Base-by-base conservation (phyloP, 148 eudicot genomes). In the Spergularia marina region DNA sequence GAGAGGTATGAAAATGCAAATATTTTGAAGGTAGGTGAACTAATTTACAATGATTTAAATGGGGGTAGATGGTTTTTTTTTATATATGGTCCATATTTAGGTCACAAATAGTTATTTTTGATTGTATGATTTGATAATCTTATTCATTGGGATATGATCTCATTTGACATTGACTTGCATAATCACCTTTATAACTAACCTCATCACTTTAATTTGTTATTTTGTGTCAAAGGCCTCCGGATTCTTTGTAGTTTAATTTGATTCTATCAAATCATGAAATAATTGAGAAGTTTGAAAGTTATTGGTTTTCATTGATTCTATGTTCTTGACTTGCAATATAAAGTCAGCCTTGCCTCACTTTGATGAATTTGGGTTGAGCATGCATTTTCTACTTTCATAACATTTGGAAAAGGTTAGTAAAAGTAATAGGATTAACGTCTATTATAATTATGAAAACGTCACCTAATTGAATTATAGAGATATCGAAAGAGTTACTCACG, bases 21-120 rank as follows among this genome's bases (percentile, higher is more conserved):
- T 74, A 17, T 62, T 76, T 72, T 72, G 76, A 16, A 53, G 83
- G 83, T 81, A 76, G 83, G 83, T 81, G 80, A 81, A 73, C 80
- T 76, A 76, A 76, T 81, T 77, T 55, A 81, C 63, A 76, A 23
- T 67, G 60, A 76, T 76, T 81, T 70, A 59, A 75, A 67, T 59
- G 70, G 80, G 77, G 83, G 80, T 62, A 77, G 83, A 44, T 77
- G 51, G 76, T 74, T 79, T 79, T 74, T 79, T 65, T 66, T 71
- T n/a, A n/a, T n/a, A n/a, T n/a, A 77, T 81, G 80, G 80, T 81
- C 74, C 76, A 81, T 49, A 72, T 76, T 76, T 65, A 76, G 73
- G 62, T 76, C 63, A 55, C 54, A 56, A 72, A 61, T 18, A 52
- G 23, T 53, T 21, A 25, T 53, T 71, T 71, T 71, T 16, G 47